Conservation (phyloP, 768 basidiomycete genomes). For the Trametes cubensis region DNA sequence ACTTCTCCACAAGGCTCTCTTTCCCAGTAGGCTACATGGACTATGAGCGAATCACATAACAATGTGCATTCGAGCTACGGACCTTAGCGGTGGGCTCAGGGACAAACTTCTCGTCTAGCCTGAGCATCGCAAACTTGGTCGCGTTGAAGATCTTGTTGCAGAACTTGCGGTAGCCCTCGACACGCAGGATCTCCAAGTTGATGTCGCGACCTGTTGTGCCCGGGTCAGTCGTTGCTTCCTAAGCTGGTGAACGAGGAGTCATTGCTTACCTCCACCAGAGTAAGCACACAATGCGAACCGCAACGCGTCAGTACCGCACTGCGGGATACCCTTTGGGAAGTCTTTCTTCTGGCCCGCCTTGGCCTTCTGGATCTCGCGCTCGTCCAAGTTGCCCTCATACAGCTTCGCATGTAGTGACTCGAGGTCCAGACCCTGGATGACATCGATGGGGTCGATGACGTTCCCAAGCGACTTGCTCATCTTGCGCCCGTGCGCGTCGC, state of each 20-base stretch:
- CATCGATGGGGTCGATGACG: constrained; percentile 95
- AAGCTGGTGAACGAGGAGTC: background rate
- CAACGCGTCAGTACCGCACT: constrained; percentile 96
- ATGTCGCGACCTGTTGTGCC: constrained; percentile 80
- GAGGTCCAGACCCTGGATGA: constrained; percentile 82
- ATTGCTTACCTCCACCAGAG: constrained; percentile 73
- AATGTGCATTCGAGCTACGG: constrained; percentile 13
- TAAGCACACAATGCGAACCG: constrained; percentile 95
- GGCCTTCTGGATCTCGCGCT: constrained; percentile 89
- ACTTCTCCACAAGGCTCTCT: constrained; percentile 90
- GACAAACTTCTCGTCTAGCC: constrained; percentile 82
- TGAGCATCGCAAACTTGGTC: constrained; percentile 99
- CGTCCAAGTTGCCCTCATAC: constrained; percentile 88
- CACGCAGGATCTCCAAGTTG: constrained; percentile 92
- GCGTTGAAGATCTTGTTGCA: constrained; percentile 99
- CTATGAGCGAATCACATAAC: background rate
- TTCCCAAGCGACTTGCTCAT: constrained; percentile 99
- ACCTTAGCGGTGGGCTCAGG: constrained; percentile 75
- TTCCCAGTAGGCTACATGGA: constrained; percentile 74
- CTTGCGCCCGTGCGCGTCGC: constrained; percentile 97
- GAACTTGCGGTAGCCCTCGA: constrained; percentile 99
- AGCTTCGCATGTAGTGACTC: constrained; percentile 85
- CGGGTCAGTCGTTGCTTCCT: background rate
- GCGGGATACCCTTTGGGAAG: constrained; percentile 98
- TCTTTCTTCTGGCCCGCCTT: constrained; percentile 97